These are phyloP conservation scores for Xenoacremonium recifei DNA, from an alignment of 2,329 filamentous ascomycete genomes.

Conservation along the genomic window DNA sequence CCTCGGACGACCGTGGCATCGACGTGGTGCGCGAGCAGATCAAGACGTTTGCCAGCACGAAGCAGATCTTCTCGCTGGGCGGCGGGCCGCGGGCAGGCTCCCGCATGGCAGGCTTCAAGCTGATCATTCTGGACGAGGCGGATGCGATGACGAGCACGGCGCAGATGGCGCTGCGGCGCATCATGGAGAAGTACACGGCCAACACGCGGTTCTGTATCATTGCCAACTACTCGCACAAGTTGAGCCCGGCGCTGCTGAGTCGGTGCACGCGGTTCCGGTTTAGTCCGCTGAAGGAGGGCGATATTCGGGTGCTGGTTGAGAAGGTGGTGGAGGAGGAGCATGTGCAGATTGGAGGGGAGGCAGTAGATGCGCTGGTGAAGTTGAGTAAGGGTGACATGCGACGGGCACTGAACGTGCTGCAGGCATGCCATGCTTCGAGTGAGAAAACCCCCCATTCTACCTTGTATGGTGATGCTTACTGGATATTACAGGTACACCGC, in stretches of 20 bases:
- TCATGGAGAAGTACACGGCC: conserved; percentile 99
- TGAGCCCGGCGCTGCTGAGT: conserved; percentile 88
- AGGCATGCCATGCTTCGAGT: conserved; percentile 95
- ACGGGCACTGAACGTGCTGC: conserved; percentile 87
- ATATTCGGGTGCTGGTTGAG: conserved; percentile 84
- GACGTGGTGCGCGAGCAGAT: conserved; percentile 98
- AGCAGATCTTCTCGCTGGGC: conserved; percentile 85
- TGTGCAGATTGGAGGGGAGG: conserved; percentile 79
- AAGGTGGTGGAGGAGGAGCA: conserved; percentile 85
- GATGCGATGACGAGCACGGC: conserved; percentile 99
- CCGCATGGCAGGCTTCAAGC: conserved; percentile 81
- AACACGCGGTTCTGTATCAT: conserved; percentile 99
- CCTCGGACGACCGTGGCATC: conserved; percentile 94
- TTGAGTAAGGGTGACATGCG: conserved; percentile 97
- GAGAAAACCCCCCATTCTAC: conserved; percentile 30
- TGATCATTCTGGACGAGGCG: conserved; percentile 98
- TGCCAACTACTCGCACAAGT: conserved; percentile 97
- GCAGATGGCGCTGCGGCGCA: conserved; percentile 93
- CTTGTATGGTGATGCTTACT: conserved; percentile 6
- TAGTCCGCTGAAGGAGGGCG: conserved; percentile 83
- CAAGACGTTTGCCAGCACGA: conserved; percentile 97
- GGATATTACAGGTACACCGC: conserved; percentile 59
- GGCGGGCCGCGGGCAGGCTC: conserved; percentile 44
- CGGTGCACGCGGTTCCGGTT: conserved; percentile 94
- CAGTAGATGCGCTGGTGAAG: conserved; percentile 77